Percentiles rank a stretch among this genome's conserved stretches.
Evolutionary conservation across 169 alveolate species (phyloP).

Genomic region (Cryptosporidium sp.): DNA sequence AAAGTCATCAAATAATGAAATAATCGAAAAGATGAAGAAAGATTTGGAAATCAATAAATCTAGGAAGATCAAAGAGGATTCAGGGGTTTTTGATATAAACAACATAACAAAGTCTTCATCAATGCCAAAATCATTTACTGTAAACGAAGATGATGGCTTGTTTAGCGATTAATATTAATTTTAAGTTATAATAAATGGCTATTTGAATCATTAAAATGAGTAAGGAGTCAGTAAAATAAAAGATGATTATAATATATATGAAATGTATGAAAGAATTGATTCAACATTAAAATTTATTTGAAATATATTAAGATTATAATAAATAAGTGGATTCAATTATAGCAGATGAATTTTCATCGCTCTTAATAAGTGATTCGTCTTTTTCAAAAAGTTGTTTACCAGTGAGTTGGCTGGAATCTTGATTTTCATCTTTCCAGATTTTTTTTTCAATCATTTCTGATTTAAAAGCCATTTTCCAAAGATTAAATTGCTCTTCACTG

Average conservation of each 20-base stretch:
- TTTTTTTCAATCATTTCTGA: conserved; percentile 64
- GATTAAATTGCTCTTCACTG: conserved; percentile 33
- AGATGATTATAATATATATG: background rate
- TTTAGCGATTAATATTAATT: conserved; percentile 5
- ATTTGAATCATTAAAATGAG: background rate
- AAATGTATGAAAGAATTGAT: background rate
- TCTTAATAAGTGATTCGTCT: conserved; percentile 39
- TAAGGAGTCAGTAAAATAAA: background rate
- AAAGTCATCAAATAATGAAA: background rate
- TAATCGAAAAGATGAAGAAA: conserved; percentile 22
- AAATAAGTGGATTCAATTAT: background rate
- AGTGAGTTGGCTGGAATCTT: conserved; percentile 21
- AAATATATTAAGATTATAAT: background rate
- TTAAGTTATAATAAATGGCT: background rate
- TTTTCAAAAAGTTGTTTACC: conserved; percentile 66
- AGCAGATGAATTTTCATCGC: conserved; percentile 16
- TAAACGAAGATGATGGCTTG: conserved; percentile 43
- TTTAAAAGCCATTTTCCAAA: conserved; percentile 53
- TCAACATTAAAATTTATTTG: background rate
- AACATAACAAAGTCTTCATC: conserved; percentile 50
- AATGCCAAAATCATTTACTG: conserved; percentile 46
- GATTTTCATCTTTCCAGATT: conserved; percentile 55
- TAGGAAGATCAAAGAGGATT: conserved; percentile 23
- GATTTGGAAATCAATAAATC: conserved; percentile 25
- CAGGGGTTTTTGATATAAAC: conserved; percentile 21